phyloP scores from a whole-genome alignment of 176 grass and related monocot species.

The bread wheat (Triticum aestivum) region DNA sequence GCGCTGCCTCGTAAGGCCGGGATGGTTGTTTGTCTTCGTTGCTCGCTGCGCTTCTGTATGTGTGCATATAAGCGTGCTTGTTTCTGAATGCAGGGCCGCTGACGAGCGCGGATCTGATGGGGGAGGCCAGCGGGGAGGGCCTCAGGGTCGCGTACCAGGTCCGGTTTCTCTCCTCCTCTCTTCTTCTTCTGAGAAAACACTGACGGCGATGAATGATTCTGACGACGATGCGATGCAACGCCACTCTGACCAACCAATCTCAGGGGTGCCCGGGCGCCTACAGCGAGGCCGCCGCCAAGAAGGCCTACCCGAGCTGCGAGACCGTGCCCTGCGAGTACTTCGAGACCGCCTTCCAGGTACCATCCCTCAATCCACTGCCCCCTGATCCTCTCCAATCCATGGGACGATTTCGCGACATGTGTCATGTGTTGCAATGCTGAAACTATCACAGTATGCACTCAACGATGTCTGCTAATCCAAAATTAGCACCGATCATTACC shows the following conservation, averaged over 20 bases:
- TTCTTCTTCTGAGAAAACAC: background rate
- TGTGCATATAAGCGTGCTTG: background rate
- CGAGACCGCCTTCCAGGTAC: conserved; percentile 71
- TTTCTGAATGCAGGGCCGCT: conserved; percentile 40
- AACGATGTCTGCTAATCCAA: no score
- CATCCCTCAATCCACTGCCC: no score
- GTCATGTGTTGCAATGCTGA: background rate
- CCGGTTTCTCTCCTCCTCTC: no score
- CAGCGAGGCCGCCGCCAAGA: conserved; percentile 77
- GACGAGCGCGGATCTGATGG: conserved; percentile 46
- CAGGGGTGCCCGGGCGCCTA: conserved; percentile 68
- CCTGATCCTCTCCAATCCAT: no score
- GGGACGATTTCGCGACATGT: background rate
- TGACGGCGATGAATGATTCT: background rate
- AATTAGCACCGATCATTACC: no score
- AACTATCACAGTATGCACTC: background rate
- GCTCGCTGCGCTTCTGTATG: background rate
- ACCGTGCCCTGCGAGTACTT: conserved; percentile 80
- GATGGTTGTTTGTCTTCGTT: no score
- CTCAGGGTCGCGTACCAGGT: conserved; percentile 77
- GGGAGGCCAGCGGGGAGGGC: conserved; percentile 28
- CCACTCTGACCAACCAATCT: background rate
- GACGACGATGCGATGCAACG: no score
- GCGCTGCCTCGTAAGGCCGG: conserved; percentile 31
- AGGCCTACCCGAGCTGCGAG: conserved; percentile 76